Percentiles rank a stretch among this genome's conserved stretches.
These are phyloP conservation scores for Astraeus odoratus DNA, from an alignment of 768 basidiomycete genomes.

Conservation along the genomic window DNA sequence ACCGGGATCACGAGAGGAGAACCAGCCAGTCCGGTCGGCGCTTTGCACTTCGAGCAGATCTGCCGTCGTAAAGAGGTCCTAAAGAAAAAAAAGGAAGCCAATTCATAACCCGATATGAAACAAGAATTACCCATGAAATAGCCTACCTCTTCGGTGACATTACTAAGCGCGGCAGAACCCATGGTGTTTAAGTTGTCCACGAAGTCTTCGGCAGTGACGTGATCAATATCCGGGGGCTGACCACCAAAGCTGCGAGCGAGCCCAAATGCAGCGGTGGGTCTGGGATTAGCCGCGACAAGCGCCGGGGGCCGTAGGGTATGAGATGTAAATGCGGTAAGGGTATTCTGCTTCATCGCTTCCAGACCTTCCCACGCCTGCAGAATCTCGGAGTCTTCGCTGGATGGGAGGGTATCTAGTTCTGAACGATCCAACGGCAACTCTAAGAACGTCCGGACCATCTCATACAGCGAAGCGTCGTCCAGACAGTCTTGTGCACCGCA, in stretches of 20 bases:
- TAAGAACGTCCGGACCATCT: constrained; percentile 54
- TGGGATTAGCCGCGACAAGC: constrained; percentile 18
- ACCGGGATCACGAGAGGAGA: constrained; percentile 46
- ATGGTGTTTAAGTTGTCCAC: constrained; percentile 77
- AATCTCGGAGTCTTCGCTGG: constrained; percentile 37
- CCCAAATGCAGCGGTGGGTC: constrained; percentile 9
- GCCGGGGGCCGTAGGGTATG: constrained; percentile 57
- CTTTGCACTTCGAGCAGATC: constrained; percentile 80
- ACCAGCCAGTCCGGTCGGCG: constrained; percentile 77
- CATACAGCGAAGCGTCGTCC: constrained; percentile 61
- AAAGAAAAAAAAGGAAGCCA: background rate
- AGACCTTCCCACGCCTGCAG: constrained; percentile 41
- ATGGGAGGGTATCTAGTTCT: constrained; percentile 31
- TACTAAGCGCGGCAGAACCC: constrained; percentile 67
- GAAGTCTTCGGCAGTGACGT: constrained; percentile 57
- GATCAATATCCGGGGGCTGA: constrained; percentile 58
- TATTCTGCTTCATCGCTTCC: constrained; percentile 33
- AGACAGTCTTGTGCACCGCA: constrained; percentile 75
- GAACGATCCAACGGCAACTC: constrained; percentile 46
- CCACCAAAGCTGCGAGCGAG: constrained; percentile 23
- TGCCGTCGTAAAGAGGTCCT: constrained; percentile 74
- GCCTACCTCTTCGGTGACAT: constrained; percentile 69
- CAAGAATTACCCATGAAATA: background rate
- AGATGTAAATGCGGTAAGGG: constrained; percentile 41
- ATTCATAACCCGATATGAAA: no score